phyloP scores from a whole-genome alignment of 2,329 filamentous ascomycete genomes.

The Pyrenophora seminiperda region DNA sequence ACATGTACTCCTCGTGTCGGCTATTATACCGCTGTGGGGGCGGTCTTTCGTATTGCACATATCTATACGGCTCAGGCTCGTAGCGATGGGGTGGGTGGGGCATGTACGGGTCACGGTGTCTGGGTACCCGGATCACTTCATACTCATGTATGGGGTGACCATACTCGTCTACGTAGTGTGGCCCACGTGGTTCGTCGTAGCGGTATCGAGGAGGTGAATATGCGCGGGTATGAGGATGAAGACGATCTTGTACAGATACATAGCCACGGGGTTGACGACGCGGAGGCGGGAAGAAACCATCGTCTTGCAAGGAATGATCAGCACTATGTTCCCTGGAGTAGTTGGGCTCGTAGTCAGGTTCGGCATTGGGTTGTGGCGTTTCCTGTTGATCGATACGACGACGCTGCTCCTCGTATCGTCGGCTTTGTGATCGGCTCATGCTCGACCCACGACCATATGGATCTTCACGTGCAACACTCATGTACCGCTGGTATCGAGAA shows the following conservation, averaged over 20 bases:
- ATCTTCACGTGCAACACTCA: constrained; percentile 44
- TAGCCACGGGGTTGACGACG: constrained; percentile 38
- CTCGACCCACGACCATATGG: constrained; percentile 42
- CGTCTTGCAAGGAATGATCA: constrained; percentile 37
- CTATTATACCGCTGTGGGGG: constrained; percentile 33
- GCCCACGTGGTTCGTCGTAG: constrained; percentile 36
- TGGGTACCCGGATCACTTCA: constrained; percentile 38
- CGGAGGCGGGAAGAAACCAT: constrained; percentile 25
- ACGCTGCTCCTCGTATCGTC: constrained; percentile 44
- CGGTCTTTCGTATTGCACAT: constrained; percentile 38
- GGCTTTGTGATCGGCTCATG: constrained; percentile 44
- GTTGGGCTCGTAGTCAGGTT: constrained; percentile 31
- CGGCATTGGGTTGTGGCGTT: constrained; percentile 40
- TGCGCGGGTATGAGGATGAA: constrained; percentile 25
- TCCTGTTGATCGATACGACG: constrained; percentile 46
- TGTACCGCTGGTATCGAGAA: constrained; percentile 44
- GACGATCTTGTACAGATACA: constrained; percentile 42
- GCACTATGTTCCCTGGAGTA: constrained; percentile 44
- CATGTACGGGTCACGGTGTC: constrained; percentile 15
- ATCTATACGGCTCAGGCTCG: constrained; percentile 37
- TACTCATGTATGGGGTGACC: constrained; percentile 38
- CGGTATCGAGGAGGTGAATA: constrained; percentile 39
- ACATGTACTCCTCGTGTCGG: constrained; percentile 35
- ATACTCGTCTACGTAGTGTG: constrained; percentile 43
- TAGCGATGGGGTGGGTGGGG: constrained; percentile 31